Conservation (phyloP, 371 early-diverging fungal genomes). For the Zopfochytrium polystomum region DNA sequence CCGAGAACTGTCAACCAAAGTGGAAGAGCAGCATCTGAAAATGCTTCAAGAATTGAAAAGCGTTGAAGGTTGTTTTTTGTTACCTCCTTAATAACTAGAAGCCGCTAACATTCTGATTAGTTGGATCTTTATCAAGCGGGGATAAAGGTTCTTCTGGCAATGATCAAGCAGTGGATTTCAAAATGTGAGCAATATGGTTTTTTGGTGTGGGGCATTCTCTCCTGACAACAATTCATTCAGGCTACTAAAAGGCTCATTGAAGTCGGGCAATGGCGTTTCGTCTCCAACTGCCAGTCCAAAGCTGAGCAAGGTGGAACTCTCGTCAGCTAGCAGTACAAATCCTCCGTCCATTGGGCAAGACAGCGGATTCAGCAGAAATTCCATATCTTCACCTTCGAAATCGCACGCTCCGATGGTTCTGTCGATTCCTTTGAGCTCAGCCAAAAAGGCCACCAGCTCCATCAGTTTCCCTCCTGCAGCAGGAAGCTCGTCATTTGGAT, state of each 20-base stretch:
- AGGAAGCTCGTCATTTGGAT: no score
- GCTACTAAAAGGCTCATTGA: no score
- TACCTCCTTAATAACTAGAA: not conserved
- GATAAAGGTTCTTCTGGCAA: not conserved
- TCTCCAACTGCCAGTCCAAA: no score
- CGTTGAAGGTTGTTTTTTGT: slow-evolving; percentile 18
- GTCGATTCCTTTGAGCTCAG: not conserved
- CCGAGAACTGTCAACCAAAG: slow-evolving; percentile 56
- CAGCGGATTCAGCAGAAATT: not conserved
- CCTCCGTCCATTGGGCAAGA: no score
- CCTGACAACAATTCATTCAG: not conserved
- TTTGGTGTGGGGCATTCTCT: not conserved
- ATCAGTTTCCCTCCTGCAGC: not conserved
- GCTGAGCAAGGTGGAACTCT: no score
- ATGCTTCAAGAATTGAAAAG: slow-evolving; percentile 50
- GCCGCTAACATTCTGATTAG: not conserved
- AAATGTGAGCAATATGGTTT: not conserved
- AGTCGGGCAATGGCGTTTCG: no score
- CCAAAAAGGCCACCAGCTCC: not conserved
- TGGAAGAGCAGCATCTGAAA: slow-evolving; percentile 64
- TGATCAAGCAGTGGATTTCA: not conserved
- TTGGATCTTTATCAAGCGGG: not conserved
- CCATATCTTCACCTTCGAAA: not conserved
- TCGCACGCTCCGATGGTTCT: not conserved
- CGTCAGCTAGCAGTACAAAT: no score